Conservation (phyloP, 352 stramenopile genomes). For the Elongisporangium prolatum region DNA sequence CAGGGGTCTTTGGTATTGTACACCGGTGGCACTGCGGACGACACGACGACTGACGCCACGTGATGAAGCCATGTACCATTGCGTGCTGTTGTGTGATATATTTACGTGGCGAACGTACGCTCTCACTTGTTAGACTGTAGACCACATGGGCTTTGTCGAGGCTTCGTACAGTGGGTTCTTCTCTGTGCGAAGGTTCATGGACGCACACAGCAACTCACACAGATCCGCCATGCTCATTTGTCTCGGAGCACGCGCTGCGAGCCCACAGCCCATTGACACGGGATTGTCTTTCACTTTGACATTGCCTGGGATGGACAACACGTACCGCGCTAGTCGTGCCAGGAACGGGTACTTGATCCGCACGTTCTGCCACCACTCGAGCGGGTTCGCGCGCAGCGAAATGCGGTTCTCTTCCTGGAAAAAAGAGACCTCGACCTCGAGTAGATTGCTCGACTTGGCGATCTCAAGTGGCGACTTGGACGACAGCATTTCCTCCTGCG, state of each 20-base stretch:
- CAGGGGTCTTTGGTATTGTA: not conserved
- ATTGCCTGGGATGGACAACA: constrained; percentile 59
- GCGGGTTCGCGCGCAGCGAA: constrained; percentile 47
- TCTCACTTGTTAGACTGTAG: constrained; percentile 30
- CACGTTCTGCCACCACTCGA: constrained; percentile 76
- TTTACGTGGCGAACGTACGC: not conserved
- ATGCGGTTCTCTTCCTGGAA: constrained; percentile 68
- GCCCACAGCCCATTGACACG: constrained; percentile 30
- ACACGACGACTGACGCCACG: not conserved
- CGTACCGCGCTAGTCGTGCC: constrained; percentile 53
- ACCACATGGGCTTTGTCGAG: constrained; percentile 48
- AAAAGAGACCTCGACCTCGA: constrained; percentile 77
- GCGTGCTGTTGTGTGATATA: not conserved
- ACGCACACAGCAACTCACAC: constrained; percentile 41
- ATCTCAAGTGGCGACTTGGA: constrained; percentile 64
- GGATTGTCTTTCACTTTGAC: constrained; percentile 48
- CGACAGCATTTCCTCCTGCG: constrained; percentile 71
- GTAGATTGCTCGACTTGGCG: constrained; percentile 65
- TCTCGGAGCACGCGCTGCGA: constrained; percentile 27
- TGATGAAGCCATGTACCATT: not conserved
- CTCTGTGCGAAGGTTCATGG: constrained; percentile 53
- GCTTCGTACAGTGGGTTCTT: constrained; percentile 36
- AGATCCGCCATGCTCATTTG: constrained; percentile 36
- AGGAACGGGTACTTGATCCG: constrained; percentile 80
- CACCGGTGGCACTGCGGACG: not conserved